Evolutionary conservation across 495 filamentous ascomycete genomes (phyloP).

Genomic region (Aspergillus biplanus): DNA sequence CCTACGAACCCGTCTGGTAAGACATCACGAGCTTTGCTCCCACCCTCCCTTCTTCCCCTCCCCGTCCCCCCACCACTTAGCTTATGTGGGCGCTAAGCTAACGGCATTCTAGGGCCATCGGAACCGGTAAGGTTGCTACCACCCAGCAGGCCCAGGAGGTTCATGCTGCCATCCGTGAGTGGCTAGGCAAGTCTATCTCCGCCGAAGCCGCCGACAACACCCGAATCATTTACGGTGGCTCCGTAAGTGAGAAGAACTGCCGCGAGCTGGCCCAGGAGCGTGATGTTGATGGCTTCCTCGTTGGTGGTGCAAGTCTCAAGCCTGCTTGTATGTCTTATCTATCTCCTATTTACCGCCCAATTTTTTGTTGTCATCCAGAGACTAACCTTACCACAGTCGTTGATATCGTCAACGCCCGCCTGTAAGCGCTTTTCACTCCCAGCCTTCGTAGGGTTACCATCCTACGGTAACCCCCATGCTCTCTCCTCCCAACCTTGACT

Average conservation of each 20-base stretch:
- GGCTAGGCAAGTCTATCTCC: slow-evolving; percentile 77
- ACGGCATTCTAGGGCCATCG: slow-evolving; percentile 68
- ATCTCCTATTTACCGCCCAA: background rate
- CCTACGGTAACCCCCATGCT: background rate
- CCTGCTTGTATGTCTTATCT: slow-evolving; percentile 78
- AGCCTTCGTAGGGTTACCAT: background rate
- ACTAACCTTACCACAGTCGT: slow-evolving; percentile 48
- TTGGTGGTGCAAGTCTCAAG: slow-evolving; percentile 97
- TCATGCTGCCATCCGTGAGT: slow-evolving; percentile 87
- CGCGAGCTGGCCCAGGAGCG: slow-evolving; percentile 84
- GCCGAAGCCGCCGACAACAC: slow-evolving; percentile 73
- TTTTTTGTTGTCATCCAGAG: background rate
- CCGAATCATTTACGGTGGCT: slow-evolving; percentile 93
- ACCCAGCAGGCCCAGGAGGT: slow-evolving; percentile 95
- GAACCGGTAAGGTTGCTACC: slow-evolving; percentile 95
- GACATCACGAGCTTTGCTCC: slow-evolving; percentile 15
- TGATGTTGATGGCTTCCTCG: slow-evolving; percentile 98
- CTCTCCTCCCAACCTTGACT: background rate
- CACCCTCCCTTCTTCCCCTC: background rate
- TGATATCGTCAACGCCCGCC: slow-evolving; percentile 67
- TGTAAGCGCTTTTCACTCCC: slow-evolving; percentile 41
- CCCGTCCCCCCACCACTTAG: slow-evolving; percentile 2
- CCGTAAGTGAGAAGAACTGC: slow-evolving; percentile 98
- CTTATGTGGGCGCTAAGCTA: slow-evolving; percentile 12
- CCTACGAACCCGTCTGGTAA: slow-evolving; percentile 97